phyloP scores from a whole-genome alignment of 2,329 filamentous ascomycete genomes.

The Fonsecaea nubica region DNA sequence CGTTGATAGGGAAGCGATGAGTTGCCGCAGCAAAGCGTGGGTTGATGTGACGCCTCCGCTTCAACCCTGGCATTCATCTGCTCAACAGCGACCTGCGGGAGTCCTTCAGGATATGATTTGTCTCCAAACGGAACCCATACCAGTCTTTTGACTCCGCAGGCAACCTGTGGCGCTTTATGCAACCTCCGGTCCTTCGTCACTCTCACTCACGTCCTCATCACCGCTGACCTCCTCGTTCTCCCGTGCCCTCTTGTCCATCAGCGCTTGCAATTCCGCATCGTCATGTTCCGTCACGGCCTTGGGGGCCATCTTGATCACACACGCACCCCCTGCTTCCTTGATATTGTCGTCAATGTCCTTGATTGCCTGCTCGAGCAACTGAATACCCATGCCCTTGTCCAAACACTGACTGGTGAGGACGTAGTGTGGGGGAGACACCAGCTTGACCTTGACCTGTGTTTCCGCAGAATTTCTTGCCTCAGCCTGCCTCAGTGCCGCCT shows the following conservation, averaged over 20 bases:
- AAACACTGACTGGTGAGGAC: slow-evolving; percentile 94
- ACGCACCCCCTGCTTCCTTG: slow-evolving; percentile 75
- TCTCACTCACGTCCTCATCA: slow-evolving; percentile 94
- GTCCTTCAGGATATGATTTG: not conserved
- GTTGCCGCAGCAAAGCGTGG: not conserved
- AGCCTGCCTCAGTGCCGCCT: slow-evolving; percentile 86
- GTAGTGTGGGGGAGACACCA: slow-evolving; percentile 96
- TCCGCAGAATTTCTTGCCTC: slow-evolving; percentile 92
- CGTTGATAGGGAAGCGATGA: not conserved
- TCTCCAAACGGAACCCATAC: not conserved
- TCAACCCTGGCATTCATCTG: not conserved
- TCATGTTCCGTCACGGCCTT: slow-evolving; percentile 99
- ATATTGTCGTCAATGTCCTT: slow-evolving; percentile 84
- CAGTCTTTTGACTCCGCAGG: not conserved
- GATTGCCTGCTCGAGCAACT: slow-evolving; percentile 85
- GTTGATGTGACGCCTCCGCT: not conserved
- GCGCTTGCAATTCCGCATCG: slow-evolving; percentile 91
- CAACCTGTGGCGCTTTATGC: slow-evolving; percentile 27
- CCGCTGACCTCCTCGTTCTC: slow-evolving; percentile 98
- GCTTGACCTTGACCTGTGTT: slow-evolving; percentile 95
- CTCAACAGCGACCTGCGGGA: not conserved
- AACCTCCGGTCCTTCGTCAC: slow-evolving; percentile 73
- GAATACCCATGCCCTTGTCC: slow-evolving; percentile 87
- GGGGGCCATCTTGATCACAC: slow-evolving; percentile 95
- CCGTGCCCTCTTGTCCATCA: slow-evolving; percentile 98